Conservation (phyloP, 345 rosid species). For the Eutrema yunnanense region DNA sequence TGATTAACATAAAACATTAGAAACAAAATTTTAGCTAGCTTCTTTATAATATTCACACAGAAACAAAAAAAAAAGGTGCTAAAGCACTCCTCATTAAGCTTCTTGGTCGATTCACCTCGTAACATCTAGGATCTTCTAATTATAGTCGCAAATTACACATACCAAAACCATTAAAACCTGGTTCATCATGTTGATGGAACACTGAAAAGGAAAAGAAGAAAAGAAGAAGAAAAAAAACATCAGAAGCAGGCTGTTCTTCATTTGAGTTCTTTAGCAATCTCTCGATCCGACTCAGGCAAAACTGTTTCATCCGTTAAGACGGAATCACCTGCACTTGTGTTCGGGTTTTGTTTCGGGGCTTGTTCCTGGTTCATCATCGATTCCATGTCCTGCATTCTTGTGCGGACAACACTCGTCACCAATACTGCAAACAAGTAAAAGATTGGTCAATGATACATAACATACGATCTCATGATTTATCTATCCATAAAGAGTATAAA, state of each 20-base stretch:
- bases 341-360: slow-evolving; percentile 19
- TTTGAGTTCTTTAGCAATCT: slow-evolving; percentile 29
- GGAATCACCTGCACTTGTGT: slow-evolving; percentile 6
- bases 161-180: neutral
- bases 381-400: slow-evolving; percentile 66
- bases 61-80: neutral
- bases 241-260: slow-evolving; percentile 8
- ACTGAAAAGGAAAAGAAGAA: neutral
- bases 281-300: slow-evolving; percentile 31
- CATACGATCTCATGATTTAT: neutral
- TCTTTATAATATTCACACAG: neutral
- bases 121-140: neutral
- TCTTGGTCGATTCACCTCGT: neutral
- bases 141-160: neutral
- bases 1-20: neutral
- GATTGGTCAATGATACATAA: neutral
- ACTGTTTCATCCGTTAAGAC: slow-evolving; percentile 13
- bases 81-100: neutral
- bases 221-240: neutral
- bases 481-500: neutral
- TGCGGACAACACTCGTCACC: slow-evolving; percentile 65
- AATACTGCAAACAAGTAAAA: slow-evolving; percentile 37
- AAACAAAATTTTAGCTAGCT: neutral
- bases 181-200: neutral
- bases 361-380: slow-evolving; percentile 37